These are phyloP conservation scores for Ramularia endophylla DNA, from an alignment of 2,329 filamentous ascomycete species.

Conservation along the genomic window DNA sequence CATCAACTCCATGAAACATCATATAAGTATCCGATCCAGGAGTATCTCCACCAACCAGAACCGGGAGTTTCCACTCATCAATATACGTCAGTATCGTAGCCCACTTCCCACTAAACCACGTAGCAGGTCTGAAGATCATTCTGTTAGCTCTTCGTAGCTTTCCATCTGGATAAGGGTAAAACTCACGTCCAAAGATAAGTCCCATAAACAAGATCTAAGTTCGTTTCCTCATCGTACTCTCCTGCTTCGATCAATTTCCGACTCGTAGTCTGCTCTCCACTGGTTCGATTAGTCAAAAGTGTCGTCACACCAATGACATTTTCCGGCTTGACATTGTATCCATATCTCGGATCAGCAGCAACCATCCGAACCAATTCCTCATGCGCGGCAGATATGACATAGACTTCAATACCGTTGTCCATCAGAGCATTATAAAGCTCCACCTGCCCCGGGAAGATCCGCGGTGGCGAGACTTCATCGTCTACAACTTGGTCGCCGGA, in stretches of 20 bases:
- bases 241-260: conserved; percentile 39
- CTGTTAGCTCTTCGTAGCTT: no score
- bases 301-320: conserved; percentile 42
- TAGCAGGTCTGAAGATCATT: conserved; percentile 27
- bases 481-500: conserved; percentile 29
- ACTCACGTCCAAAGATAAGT: conserved; percentile 36
- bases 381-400: conserved; percentile 38
- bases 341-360: conserved; percentile 41
- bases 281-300: conserved; percentile 31
- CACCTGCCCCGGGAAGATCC: conserved; percentile 36
- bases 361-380: conserved; percentile 45
- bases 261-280: conserved; percentile 30
- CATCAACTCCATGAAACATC: conserved; percentile 42
- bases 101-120: conserved; percentile 43
- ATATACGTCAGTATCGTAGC: conserved; percentile 35
- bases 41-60: conserved; percentile 41
- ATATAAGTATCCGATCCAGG: conserved; percentile 41
- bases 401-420: conserved; percentile 41
- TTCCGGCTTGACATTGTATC: conserved; percentile 41
- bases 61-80: conserved; percentile 39
- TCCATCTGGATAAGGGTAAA: no score
- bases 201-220: conserved; percentile 37
- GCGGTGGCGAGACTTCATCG: conserved; percentile 31
- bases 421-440: conserved; percentile 42
- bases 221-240: conserved; percentile 32